Evolutionary conservation across 768 basidiomycete species (phyloP).

Genomic region (Termitomyces sp.): DNA sequence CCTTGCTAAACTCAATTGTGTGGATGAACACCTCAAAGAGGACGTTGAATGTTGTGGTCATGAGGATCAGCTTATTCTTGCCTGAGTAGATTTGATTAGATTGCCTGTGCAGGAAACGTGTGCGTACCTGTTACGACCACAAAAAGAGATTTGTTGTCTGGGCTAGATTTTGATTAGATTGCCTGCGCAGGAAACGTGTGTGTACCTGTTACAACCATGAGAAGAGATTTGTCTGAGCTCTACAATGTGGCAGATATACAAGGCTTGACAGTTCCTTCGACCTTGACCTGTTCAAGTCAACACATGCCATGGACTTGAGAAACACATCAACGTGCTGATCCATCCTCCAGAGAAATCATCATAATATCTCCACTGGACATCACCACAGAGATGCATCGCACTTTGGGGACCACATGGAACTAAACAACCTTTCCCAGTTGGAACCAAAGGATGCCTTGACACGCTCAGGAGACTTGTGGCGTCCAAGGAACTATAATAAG

Average conservation of each 20-base stretch:
- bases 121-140: no score
- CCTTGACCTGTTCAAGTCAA: constrained; percentile 46
- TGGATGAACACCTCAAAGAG: no score
- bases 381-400: constrained; percentile 58
- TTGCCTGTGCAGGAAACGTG: no score
- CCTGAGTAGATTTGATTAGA: no score
- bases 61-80: no score
- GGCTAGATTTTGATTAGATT: no score
- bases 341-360: constrained; percentile 48
- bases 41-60: no score
- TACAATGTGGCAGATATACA: constrained; percentile 81
- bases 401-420: constrained; percentile 67
- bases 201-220: constrained; percentile 76
- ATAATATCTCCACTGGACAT: constrained; percentile 81
- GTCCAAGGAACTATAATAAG: constrained; percentile 59
- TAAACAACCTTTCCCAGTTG: constrained; percentile 67
- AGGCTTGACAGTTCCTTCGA: constrained; percentile 82
- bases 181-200: background rate
- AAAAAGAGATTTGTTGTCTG: no score
- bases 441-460: constrained; percentile 65
- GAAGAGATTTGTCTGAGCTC: constrained; percentile 89
- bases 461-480: constrained; percentile 58
- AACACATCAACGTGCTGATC: constrained; percentile 29
- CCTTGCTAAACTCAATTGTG: no score
- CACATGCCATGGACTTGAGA: constrained; percentile 9